A percentile compares a stretch with the other conserved stretches of the same genome.
phyloP scores from a whole-genome alignment of 306 rosid genomes.

The Heteromeles arbutifolia region DNA sequence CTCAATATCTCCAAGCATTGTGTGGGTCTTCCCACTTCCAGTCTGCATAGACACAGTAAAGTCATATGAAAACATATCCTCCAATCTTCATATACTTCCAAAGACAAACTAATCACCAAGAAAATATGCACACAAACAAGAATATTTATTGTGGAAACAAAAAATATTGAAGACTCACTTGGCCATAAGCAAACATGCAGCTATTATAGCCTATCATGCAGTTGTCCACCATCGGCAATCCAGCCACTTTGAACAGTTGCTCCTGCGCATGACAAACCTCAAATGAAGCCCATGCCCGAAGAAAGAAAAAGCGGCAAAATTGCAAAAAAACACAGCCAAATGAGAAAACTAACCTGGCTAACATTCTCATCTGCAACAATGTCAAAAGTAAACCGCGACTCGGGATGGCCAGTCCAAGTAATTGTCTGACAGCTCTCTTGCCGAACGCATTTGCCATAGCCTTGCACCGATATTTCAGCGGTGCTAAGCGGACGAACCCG shows the following conservation, averaged over 20 bases:
- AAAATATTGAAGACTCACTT: constrained; percentile 47
- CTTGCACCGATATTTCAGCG: constrained; percentile 79
- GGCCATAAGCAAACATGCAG: constrained; percentile 99
- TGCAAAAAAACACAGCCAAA: not conserved
- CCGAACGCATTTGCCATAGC: constrained; percentile 64
- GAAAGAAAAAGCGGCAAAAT: not conserved
- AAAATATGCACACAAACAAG: not conserved
- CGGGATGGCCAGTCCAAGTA: constrained; percentile 93
- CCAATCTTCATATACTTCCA: not conserved
- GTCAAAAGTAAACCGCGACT: constrained; percentile 89
- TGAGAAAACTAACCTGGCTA: constrained; percentile 57
- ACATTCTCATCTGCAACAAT: constrained; percentile 91
- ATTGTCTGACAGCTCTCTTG: constrained; percentile 77
- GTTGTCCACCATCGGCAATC: constrained; percentile 93
- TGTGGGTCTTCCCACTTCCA: constrained; percentile 99
- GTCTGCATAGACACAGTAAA: constrained; percentile 43
- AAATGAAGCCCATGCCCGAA: constrained; percentile 14
- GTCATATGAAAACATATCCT: not conserved
- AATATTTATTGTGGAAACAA: not conserved
- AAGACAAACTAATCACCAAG: not conserved
- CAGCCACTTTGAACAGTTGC: constrained; percentile 85
- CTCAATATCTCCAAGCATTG: constrained; percentile 99
- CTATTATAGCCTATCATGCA: constrained; percentile 96
- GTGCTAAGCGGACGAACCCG: constrained; percentile 89
- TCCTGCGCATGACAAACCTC: constrained; percentile 46